Evolutionary conservation across 164 flowering plant species (phyloP), one percentile per base, ranked within the genome.

Genomic region (Saururus chinensis): DNA sequence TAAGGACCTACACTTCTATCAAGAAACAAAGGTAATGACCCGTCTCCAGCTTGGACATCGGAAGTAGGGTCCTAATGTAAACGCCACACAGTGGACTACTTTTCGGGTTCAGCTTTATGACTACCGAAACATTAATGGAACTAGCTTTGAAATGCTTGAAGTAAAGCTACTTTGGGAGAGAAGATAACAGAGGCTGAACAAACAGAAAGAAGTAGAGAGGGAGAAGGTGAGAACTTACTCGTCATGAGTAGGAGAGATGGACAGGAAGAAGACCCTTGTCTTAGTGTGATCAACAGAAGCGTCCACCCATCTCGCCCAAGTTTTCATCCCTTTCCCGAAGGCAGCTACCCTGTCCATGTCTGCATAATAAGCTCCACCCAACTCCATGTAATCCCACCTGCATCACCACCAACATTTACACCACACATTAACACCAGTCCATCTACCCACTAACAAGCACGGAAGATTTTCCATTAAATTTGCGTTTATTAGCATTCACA

Each of bases 291-390:
- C 88, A 56, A 92, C 51, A 45, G 84, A 80, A 25, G 70, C 9
- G 35, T 92, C 98, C 4, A 84, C 83, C 93, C 96, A 92, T 57
- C 68, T 70, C 1, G 92, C 82, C 98, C 96, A 92, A 37, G 98
- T 89, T 56, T 74, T 78, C 37, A 92, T 62, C n/a, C 84, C 98
- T 68, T 63, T 82, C 52, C 84, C 86, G 58, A 83, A 59, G 11
- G 95, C 98, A 59, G 69, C 76, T 74, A 80, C 57, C 0, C 88
- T 76, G 62, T 92, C 88, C 93, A 89, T 89, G 73, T 92, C 88
- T 72, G 76, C 69, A 62, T 81, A 84, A 23, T 70, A 60, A 16
- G 64, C 59, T 14, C 93, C 92, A 51, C 74, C 92, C 51, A 76
- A 66, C 68, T 84, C 81, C 73, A 92, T 80, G 62, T 78, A 73